These are phyloP conservation scores for Chamaecrista fasciculata DNA, from an alignment of 306 rosid genomes.

Conservation along the genomic window DNA sequence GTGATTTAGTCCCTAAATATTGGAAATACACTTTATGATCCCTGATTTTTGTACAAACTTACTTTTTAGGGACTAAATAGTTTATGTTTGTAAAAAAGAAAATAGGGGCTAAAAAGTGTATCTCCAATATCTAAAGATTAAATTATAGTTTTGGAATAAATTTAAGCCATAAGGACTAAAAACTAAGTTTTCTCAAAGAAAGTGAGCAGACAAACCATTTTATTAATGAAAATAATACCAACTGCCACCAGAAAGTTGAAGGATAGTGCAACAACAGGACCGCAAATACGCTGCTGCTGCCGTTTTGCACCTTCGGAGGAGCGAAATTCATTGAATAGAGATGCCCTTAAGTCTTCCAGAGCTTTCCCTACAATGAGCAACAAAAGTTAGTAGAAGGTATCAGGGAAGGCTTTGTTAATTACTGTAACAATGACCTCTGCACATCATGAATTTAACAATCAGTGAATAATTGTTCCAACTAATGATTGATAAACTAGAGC, in stretches of 20 bases:
- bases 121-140: too few species aligned
- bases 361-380: conserved; percentile 54
- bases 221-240: conserved; percentile 76
- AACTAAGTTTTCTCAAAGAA: too few species aligned
- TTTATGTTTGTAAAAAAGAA: too few species aligned
- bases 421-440: neutral
- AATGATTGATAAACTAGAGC: neutral
- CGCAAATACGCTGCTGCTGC: conserved; percentile 64
- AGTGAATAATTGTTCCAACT: neutral
- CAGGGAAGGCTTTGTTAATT: conserved; percentile 1
- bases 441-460: neutral
- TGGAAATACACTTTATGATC: too few species aligned
- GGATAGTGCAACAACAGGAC: conserved; percentile 69
- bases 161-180: too few species aligned
- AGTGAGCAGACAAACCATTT: conserved; percentile 60
- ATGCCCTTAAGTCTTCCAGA: conserved; percentile 62
- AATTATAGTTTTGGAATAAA: too few species aligned
- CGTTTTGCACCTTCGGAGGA: conserved; percentile 67
- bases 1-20: too few species aligned
- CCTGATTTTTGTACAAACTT: too few species aligned
- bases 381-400: neutral
- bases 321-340: conserved; percentile 60
- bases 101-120: too few species aligned
- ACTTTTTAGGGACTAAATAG: too few species aligned
- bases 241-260: conserved; percentile 84